Evolutionary conservation across 2,329 filamentous ascomycete species (phyloP), one percentile per base, ranked within the genome.

Genomic region (Pyrenophora seminiperda): DNA sequence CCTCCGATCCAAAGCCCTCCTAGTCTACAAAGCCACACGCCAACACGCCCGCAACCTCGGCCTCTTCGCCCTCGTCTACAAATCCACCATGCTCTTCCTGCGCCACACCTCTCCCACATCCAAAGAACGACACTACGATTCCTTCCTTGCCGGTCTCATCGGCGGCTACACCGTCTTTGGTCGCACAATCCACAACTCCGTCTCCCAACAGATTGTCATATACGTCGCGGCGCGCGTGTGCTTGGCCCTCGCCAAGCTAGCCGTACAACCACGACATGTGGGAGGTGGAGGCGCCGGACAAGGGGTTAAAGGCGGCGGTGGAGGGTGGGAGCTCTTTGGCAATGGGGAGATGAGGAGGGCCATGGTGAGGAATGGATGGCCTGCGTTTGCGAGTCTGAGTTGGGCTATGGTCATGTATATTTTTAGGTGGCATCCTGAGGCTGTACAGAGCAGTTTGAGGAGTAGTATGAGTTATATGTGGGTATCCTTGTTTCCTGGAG

Each of bases 381-480:
- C 93, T 1, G 87, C 88, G 2, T 99, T 99, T 76, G 93, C 94
- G 33, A 89, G 88, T 62, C 66, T 93, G 58, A 95, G 88, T 68
- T 99, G 94, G 94, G 94, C 88, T 4, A 79, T 85, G 67, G 91
- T 99, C 58, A 99, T 99, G 94, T 91, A 93, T 77, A 76, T 99
- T 54, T 99, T 97, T 79, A 84, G 89, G 65, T 90, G 89, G 83
- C 87, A 97, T 77, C 91, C 94, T 4, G 90, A 95, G 65, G 90
- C 89, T 48, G 82, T 99, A 70, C 94, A 97, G 81, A 85, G 87
- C 53, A 97, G 92, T 73, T 76, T 99, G 79, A 83, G 91, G 73
- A 92, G 86, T 76, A 97, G 91, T 78, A 99, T 99, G 94, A 90
- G 85, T 64, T 99, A 99, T 70, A 96, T 99, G 79, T 99, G 93